Percentiles rank a stretch among this genome's conserved stretches.
phyloP scores from a whole-genome alignment of 495 filamentous ascomycete genomes.

The Aspergillus egyptiacus region DNA sequence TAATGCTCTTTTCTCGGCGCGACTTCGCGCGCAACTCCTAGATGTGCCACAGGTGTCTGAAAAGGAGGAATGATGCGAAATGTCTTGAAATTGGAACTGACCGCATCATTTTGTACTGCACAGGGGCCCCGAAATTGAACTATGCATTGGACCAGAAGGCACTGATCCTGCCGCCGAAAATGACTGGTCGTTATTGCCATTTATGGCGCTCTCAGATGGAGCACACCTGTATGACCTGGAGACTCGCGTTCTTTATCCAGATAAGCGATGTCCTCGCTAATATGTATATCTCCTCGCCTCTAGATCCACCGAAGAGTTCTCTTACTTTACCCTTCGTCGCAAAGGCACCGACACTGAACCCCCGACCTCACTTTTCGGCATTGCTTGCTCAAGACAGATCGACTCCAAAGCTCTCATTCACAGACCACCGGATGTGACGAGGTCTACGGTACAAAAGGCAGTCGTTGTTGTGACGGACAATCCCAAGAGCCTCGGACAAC shows the following conservation, averaged over 20 bases:
- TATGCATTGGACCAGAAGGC: slow-evolving; percentile 79
- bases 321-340: slow-evolving; percentile 88
- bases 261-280: neutral
- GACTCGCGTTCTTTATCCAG: neutral
- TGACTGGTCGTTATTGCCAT: slow-evolving; percentile 89
- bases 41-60: neutral
- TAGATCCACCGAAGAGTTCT: slow-evolving; percentile 89
- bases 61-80: neutral
- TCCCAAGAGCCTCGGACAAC: slow-evolving; percentile 70
- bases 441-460: slow-evolving; percentile 95
- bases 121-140: slow-evolving; percentile 90
- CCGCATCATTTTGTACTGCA: slow-evolving; percentile 7
- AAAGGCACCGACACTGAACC: slow-evolving; percentile 50
- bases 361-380: slow-evolving; percentile 89
- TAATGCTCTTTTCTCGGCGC: neutral
- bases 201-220: slow-evolving; percentile 96
- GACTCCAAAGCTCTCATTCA: slow-evolving; percentile 70
- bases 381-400: slow-evolving; percentile 89
- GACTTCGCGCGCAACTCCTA: slow-evolving; percentile 1
- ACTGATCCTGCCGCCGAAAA: slow-evolving; percentile 75
- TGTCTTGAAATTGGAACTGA: neutral
- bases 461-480: slow-evolving; percentile 95
- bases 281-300: neutral
- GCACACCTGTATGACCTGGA: slow-evolving; percentile 71
- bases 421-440: slow-evolving; percentile 80